Evolutionary conservation across 768 basidiomycete species (phyloP), one percentile per base, ranked within the genome.

Genomic region (Tylopilus vinaceipallidus): DNA sequence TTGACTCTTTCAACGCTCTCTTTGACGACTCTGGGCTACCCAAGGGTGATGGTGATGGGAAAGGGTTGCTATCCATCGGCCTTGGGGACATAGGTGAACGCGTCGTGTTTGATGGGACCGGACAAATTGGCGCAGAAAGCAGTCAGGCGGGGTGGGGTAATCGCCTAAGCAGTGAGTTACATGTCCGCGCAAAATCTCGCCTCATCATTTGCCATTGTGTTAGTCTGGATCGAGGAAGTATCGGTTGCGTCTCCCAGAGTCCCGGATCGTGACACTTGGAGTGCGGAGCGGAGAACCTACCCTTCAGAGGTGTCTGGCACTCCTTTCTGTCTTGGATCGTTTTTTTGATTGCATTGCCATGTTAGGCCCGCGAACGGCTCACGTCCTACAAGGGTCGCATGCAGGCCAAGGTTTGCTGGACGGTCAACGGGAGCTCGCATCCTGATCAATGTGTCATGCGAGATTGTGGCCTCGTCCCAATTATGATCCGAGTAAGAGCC

Each of bases 1-100:
- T 98, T 54, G 89, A 98, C 67, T 93, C 91, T 33, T 98, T 99
- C 78, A 95, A 98, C 69, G 86, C 92, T 14, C 79, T 99, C 23
- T 95, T 98, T 67, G 95, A 98, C 62, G 93, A 95, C 66, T 85
- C 88, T 45, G 88, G 88, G n/a, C 66, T 89, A 47, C 82, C 85
- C 49, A 63, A 76, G 38, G 85, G 86, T 10, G 84, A 86, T 58
- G 84, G 84, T 13, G 82, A 91, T 48, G 90, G 89, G 2, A 77
- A 77, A 29, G 97, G 97, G 0, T 68, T 98, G 10, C 65, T 99
- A 8, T 82, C 81, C 42, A 71, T 91, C 2, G 91, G 81, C 8
- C 62, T 98, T 12, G 80, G 85, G 57, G 91, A 98, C 55, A 87
- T 98, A 33, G 87, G 87, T 0, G 84, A 89, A 59, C 90, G 93